Conservation (phyloP, 1,139 yeast species). For the Hemisphaericaspora lyxosophila region DNA sequence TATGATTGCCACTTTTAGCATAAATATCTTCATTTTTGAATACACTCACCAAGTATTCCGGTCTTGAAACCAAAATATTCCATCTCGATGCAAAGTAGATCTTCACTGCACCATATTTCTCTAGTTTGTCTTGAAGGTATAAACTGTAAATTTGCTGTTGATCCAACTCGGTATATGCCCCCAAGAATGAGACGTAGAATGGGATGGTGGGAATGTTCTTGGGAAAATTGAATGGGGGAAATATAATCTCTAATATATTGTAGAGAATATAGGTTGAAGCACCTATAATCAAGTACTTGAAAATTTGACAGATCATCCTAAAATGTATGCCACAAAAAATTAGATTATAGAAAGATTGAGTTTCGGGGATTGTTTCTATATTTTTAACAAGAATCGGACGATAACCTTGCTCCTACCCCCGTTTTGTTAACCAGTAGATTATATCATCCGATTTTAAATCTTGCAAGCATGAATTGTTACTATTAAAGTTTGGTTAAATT, state of each 20-base stretch:
- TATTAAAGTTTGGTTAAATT: too few species aligned
- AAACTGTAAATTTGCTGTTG: conserved; percentile 47
- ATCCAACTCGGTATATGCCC: conserved; percentile 45
- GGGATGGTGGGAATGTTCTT: conserved; percentile 59
- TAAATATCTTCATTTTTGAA: conserved; percentile 50
- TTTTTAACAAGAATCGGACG: background rate
- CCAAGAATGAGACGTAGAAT: conserved; percentile 56
- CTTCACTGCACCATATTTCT: conserved; percentile 57
- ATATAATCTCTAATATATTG: conserved; percentile 16
- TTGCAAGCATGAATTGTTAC: too few species aligned
- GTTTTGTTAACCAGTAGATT: too few species aligned
- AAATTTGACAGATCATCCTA: conserved; percentile 4
- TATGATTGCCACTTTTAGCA: conserved; percentile 62
- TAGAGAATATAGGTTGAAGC: conserved; percentile 9
- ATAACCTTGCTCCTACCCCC: background rate
- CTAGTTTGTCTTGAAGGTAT: conserved; percentile 42
- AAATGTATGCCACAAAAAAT: too few species aligned
- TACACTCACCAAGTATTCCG: conserved; percentile 46
- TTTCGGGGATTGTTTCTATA: background rate
- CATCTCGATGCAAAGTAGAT: conserved; percentile 63
- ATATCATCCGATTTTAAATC: too few species aligned
- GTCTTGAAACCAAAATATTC: conserved; percentile 56
- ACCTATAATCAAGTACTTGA: conserved; percentile 8
- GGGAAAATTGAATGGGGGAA: conserved; percentile 36
- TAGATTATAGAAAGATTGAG: too few species aligned